phyloP scores from a whole-genome alignment of 176 grass and related monocot species.

The Themeda triandra region DNA sequence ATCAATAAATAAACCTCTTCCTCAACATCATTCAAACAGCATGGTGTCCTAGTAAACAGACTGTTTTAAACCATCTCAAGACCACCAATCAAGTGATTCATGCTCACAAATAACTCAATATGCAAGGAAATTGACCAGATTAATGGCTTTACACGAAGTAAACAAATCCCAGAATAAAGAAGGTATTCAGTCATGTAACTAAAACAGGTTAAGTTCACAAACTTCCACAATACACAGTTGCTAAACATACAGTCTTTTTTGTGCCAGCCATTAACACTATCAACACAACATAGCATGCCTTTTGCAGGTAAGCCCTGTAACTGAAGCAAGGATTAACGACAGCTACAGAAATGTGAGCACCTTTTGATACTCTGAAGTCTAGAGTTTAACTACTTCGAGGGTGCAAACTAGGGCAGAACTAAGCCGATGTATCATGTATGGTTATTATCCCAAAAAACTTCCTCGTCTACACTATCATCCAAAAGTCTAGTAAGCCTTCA shows the following conservation, averaged over 20 bases:
- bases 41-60: background rate
- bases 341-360: background rate
- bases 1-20: background rate
- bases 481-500: background rate
- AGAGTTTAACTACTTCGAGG: background rate
- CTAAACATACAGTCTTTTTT: background rate
- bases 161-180: background rate
- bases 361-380: background rate
- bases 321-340: background rate
- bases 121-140: background rate
- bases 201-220: background rate
- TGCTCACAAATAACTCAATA: background rate
- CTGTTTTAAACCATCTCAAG: background rate
- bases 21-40: background rate
- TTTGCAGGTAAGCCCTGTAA: slow-evolving; percentile 7
- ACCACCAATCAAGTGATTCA: background rate
- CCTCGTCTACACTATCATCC: slow-evolving; percentile 1
- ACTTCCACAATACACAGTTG: background rate
- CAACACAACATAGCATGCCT: background rate
- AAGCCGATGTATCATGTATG: background rate
- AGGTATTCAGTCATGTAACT: background rate
- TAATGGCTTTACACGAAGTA: background rate
- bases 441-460: background rate
- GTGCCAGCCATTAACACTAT: slow-evolving; percentile 5
- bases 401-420: too few species aligned